Conservation (phyloP, 768 basidiomycete genomes). For the Pleurotus platypus region DNA sequence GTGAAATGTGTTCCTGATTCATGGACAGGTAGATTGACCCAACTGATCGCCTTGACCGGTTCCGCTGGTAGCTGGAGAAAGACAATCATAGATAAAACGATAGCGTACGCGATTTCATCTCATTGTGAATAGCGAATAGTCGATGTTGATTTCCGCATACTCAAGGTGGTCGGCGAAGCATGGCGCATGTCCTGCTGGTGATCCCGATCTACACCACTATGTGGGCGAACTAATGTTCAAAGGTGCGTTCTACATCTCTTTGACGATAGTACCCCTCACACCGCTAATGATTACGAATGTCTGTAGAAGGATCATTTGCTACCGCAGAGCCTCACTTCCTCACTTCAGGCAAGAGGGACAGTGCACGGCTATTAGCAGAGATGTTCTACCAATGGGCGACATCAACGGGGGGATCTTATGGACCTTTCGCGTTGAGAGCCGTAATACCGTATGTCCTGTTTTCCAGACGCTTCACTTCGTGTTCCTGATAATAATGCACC, state of each 20-base stretch:
- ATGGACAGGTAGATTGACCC: constrained; percentile 74
- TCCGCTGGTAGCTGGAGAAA: constrained; percentile 84
- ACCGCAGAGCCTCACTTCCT: constrained; percentile 81
- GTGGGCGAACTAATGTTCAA: constrained; percentile 85
- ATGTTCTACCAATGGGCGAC: constrained; percentile 78
- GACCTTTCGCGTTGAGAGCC: constrained; percentile 81
- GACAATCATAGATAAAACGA: constrained; percentile 78
- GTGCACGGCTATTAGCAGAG: constrained; percentile 80
- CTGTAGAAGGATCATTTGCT: constrained; percentile 69
- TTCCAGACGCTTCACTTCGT: constrained; percentile 1
- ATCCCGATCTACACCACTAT: constrained; percentile 85
- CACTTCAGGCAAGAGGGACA: constrained; percentile 84
- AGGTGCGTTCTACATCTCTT: constrained; percentile 38
- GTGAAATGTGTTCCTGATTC: too few relatives aligned
- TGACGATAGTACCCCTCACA: background rate
- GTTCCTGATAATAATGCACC: background rate
- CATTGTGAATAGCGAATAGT: background rate
- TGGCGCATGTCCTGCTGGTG: constrained; percentile 80
- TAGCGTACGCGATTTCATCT: constrained; percentile 58
- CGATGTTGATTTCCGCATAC: constrained; percentile 14
- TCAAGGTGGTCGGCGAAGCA: constrained; percentile 82
- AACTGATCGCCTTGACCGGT: constrained; percentile 86
- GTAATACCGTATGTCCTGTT: constrained; percentile 75
- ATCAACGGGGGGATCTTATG: constrained; percentile 45
- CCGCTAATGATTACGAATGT: background rate